Conservation (phyloP, 1,284 basidiomycete species). For the Testicularia cyperi region DNA sequence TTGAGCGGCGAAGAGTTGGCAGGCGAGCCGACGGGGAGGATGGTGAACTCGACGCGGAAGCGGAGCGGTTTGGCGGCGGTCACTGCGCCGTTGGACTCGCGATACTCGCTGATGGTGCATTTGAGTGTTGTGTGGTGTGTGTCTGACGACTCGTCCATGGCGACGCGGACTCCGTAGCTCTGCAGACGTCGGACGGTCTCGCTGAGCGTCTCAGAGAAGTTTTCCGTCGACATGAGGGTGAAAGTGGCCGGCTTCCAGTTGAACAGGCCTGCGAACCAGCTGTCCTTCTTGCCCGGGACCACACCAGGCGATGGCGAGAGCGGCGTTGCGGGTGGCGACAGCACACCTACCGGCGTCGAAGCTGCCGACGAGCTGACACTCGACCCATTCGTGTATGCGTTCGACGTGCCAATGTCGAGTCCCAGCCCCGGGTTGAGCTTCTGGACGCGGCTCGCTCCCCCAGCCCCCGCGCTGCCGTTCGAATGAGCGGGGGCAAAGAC, state of each 20-base stretch:
- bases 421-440: slow-evolving; percentile 50
- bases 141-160: slow-evolving; percentile 65
- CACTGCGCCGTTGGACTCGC: slow-evolving; percentile 27
- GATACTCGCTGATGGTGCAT: slow-evolving; percentile 44
- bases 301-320: slow-evolving; percentile 5
- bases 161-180: slow-evolving; percentile 69
- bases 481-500: slow-evolving; percentile 11
- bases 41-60: slow-evolving; percentile 56
- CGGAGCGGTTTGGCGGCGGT: slow-evolving; percentile 49
- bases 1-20: slow-evolving; percentile 23
- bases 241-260: slow-evolving; percentile 75
- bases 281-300: slow-evolving; percentile 65
- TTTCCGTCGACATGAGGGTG: slow-evolving; percentile 61
- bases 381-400: too few species aligned
- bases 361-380: too few species aligned
- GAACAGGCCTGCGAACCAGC: slow-evolving; percentile 87
- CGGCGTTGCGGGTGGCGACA: slow-evolving; percentile 24
- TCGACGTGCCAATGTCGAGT: slow-evolving; percentile 28
- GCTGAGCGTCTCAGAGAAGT: slow-evolving; percentile 68
- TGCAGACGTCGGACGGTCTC: slow-evolving; percentile 72
- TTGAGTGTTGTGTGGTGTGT: slow-evolving; percentile 47
- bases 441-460: slow-evolving; percentile 23
- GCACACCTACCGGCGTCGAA: slow-evolving; percentile 1
- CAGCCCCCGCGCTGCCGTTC: neutral
- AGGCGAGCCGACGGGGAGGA: slow-evolving; percentile 45